phyloP scores from a whole-genome alignment of 148 eudicot species.

The Camellia granthamiana region DNA sequence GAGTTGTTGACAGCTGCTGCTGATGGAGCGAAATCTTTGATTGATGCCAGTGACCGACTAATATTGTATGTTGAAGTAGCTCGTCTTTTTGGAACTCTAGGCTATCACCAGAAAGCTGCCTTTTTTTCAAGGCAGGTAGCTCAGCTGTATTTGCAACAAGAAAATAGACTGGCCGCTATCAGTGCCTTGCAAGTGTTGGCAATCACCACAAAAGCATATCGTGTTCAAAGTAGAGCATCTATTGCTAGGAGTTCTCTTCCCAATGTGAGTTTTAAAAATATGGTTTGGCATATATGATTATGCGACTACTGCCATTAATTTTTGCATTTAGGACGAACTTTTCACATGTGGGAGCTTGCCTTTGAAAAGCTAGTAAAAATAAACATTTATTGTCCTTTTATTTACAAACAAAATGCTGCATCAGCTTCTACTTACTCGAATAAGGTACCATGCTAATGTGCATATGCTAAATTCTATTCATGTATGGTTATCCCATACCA shows the following conservation, averaged over 20 bases:
- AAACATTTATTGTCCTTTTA: background rate
- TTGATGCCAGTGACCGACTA: slow-evolving; percentile 92
- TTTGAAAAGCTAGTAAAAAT: too few relatives aligned
- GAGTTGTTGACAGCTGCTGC: slow-evolving; percentile 94
- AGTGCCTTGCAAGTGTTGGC: slow-evolving; percentile 98
- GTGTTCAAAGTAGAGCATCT: slow-evolving; percentile 95
- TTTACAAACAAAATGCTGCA: too few relatives aligned
- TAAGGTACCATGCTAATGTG: too few relatives aligned
- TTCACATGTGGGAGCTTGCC: background rate
- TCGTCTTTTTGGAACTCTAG: slow-evolving; percentile 83
- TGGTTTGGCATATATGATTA: background rate
- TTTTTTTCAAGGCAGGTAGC: slow-evolving; percentile 99
- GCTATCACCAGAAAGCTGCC: slow-evolving; percentile 96
- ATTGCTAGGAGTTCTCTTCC: slow-evolving; percentile 36
- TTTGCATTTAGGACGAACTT: background rate
- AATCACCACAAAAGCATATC: slow-evolving; percentile 91
- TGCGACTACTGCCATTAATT: background rate
- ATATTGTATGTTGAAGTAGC: slow-evolving; percentile 89
- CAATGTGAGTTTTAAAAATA: slow-evolving; percentile 51
- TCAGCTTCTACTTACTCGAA: too few relatives aligned
- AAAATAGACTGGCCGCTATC: slow-evolving; percentile 81
- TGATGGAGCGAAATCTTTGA: slow-evolving; percentile 94
- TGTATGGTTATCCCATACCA: too few relatives aligned
- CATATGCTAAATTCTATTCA: too few relatives aligned
- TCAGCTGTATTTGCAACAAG: slow-evolving; percentile 95